Evolutionary conservation across 2,329 filamentous ascomycete species (phyloP).

Genomic region (Ophiosphaerella narmari): DNA sequence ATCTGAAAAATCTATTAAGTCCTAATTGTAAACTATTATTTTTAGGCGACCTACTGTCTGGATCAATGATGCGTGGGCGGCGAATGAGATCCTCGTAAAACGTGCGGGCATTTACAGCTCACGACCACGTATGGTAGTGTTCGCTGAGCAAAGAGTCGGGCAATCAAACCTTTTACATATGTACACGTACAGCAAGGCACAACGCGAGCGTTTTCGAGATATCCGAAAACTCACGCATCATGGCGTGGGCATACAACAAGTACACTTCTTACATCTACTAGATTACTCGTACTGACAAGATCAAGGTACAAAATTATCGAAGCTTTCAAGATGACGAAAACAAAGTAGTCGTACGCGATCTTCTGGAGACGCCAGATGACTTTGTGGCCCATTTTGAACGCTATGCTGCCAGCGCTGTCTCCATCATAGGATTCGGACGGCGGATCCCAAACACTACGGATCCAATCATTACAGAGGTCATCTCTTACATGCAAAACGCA

Average conservation of each 20-base stretch:
- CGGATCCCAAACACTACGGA: conserved; percentile 56
- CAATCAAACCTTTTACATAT: conserved; percentile 44
- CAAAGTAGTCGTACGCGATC: conserved; percentile 54
- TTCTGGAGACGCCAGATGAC: conserved; percentile 49
- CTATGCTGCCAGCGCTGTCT: conserved; percentile 58
- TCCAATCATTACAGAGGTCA: conserved; percentile 62
- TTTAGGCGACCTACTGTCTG: conserved; percentile 35
- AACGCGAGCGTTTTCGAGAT: conserved; percentile 38
- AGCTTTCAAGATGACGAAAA: conserved; percentile 65
- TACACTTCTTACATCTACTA: conserved; percentile 31
- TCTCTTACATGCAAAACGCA: conserved; percentile 60
- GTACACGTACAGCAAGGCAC: conserved; percentile 33
- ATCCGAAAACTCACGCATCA: conserved; percentile 40
- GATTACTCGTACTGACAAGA: neutral
- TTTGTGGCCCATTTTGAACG: conserved; percentile 60
- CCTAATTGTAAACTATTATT: neutral
- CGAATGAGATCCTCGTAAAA: conserved; percentile 60
- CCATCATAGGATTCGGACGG: conserved; percentile 61
- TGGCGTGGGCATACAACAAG: conserved; percentile 54
- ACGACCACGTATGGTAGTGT: conserved; percentile 55
- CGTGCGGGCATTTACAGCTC: conserved; percentile 58
- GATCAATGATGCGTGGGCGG: conserved; percentile 53
- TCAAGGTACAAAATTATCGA: conserved; percentile 49
- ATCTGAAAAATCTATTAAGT: no score
- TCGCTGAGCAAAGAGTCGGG: conserved; percentile 43